A percentile compares a stretch with the other conserved stretches of the same genome.
Conservation (phyloP, 257 asterid species). For the Rehmannia glutinosa region DNA sequence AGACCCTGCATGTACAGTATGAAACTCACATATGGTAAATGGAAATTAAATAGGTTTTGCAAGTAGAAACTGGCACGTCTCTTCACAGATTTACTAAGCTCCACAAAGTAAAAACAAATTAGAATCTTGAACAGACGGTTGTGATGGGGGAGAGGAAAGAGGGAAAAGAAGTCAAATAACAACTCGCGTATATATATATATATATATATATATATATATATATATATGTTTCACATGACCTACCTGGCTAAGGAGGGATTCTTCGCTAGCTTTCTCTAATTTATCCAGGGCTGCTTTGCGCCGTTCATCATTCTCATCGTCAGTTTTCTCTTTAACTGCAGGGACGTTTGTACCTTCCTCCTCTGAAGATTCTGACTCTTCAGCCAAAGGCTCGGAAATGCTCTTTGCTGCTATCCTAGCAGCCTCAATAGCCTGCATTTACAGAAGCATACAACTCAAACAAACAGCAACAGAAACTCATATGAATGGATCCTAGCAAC, state of each 20-base stretch:
- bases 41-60: not conserved
- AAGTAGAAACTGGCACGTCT: not conserved
- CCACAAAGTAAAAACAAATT: not conserved
- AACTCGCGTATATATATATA: not conserved
- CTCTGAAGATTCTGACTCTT: slow-evolving; percentile 67
- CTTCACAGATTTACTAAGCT: not conserved
- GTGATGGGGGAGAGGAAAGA: not conserved
- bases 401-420: slow-evolving; percentile 62
- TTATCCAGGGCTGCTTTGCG: slow-evolving; percentile 71
- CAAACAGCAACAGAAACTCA: not conserved
- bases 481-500: not conserved
- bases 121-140: slow-evolving; percentile 8
- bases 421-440: slow-evolving; percentile 80
- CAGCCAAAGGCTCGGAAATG: slow-evolving; percentile 49
- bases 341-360: slow-evolving; percentile 43
- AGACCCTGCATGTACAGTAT: slow-evolving; percentile 61
- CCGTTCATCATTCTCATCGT: slow-evolving; percentile 60
- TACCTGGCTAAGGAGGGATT: slow-evolving; percentile 86
- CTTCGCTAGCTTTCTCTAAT: slow-evolving; percentile 89
- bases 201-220: no score
- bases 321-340: slow-evolving; percentile 56
- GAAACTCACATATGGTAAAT: not conserved
- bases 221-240: slow-evolving; percentile 17
- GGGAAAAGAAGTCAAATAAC: not conserved
- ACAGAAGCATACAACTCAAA: slow-evolving; percentile 20